These are phyloP conservation scores for Naematelia aurantialba DNA, from an alignment of 768 basidiomycete genomes.

Conservation along the genomic window DNA sequence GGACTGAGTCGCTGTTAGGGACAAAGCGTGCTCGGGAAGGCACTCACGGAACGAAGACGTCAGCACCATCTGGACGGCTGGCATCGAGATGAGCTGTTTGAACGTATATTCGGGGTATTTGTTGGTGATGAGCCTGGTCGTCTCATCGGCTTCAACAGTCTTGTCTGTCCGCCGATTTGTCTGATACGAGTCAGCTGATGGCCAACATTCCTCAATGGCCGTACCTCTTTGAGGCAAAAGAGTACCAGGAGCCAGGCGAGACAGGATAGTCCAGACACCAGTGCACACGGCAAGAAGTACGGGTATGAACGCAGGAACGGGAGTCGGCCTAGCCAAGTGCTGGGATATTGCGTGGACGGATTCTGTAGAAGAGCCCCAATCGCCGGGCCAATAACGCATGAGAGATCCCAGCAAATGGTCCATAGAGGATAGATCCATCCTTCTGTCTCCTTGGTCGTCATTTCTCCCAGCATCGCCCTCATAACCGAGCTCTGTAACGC, in stretches of 20 bases:
- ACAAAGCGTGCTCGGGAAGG: background rate
- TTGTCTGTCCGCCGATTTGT: no score
- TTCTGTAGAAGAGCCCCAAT: slow-evolving; percentile 17
- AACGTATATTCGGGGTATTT: slow-evolving; percentile 9
- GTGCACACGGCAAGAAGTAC: background rate
- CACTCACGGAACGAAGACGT: background rate
- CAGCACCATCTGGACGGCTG: slow-evolving; percentile 17
- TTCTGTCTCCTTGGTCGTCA: slow-evolving; percentile 22
- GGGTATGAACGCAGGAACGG: background rate
- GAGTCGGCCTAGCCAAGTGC: background rate
- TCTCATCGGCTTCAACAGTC: background rate
- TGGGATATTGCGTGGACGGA: slow-evolving; percentile 5
- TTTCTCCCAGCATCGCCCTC: slow-evolving; percentile 26
- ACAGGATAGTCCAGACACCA: background rate
- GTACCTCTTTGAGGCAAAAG: slow-evolving; percentile 30
- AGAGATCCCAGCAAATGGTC: slow-evolving; percentile 25
- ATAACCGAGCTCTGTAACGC: slow-evolving; percentile 25
- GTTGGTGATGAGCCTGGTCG: slow-evolving; percentile 1
- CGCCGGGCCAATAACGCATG: slow-evolving; percentile 19
- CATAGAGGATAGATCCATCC: slow-evolving; percentile 28
- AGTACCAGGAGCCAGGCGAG: slow-evolving; percentile 3
- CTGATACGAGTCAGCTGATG: no score
- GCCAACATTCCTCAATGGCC: no score
- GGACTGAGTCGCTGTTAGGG: slow-evolving; percentile 5
- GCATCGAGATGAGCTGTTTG: slow-evolving; percentile 10